phyloP scores from a whole-genome alignment of 2,329 filamentous ascomycete genomes.

The Monosporascus sp. region DNA sequence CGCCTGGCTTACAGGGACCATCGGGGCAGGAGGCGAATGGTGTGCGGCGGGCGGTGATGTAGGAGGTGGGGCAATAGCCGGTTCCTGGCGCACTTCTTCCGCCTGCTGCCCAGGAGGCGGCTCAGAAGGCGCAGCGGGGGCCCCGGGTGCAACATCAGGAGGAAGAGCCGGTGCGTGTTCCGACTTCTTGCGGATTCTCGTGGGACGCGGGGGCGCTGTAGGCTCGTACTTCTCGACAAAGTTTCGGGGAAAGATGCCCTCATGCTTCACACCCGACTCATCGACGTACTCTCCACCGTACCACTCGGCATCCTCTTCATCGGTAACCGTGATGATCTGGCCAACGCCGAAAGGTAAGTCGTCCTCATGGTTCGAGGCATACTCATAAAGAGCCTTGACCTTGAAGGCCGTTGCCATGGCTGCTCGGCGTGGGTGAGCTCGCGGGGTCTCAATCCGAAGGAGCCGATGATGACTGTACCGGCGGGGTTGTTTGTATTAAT shows the following conservation, averaged over 20 bases:
- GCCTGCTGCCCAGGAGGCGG: conserved; percentile 15
- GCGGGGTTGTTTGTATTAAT: not conserved
- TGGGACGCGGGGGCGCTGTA: conserved; percentile 78
- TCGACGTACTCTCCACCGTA: conserved; percentile 84
- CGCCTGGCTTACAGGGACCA: conserved; percentile 28
- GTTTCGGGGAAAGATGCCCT: conserved; percentile 91
- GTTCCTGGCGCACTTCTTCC: conserved; percentile 25
- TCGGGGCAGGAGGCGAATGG: conserved; percentile 22
- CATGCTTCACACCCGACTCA: conserved; percentile 64
- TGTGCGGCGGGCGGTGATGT: conserved; percentile 21
- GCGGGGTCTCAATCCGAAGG: conserved; percentile 4
- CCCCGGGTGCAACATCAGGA: conserved; percentile 31
- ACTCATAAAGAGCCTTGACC: conserved; percentile 95
- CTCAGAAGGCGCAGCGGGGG: conserved; percentile 19
- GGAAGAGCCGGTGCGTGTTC: conserved; percentile 31
- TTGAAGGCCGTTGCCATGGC: conserved; percentile 77
- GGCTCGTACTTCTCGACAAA: conserved; percentile 97
- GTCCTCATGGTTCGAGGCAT: conserved; percentile 87
- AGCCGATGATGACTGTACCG: not conserved
- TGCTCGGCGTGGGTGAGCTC: conserved; percentile 19
- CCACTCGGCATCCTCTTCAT: conserved; percentile 91
- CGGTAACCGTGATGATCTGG: conserved; percentile 90
- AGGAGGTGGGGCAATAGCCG: conserved; percentile 19
- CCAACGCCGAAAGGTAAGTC: conserved; percentile 82
- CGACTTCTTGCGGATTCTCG: conserved; percentile 64